A percentile compares a stretch with the other conserved stretches of the same genome.
Conservation (phyloP, 768 basidiomycete genomes). For the Leccinum fibrillosum region DNA sequence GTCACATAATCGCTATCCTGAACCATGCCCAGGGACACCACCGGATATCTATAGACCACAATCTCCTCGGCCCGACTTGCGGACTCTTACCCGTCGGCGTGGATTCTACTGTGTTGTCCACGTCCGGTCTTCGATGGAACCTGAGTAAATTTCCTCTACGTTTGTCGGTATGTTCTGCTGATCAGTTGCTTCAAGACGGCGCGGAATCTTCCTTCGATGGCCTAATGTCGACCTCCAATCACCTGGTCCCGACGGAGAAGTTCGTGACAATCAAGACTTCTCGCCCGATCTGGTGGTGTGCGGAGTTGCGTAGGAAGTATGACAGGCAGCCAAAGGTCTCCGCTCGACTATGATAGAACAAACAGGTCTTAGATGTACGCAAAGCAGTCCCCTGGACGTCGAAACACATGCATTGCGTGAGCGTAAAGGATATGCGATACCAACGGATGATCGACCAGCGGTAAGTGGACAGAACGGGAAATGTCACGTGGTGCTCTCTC, state of each 20-base stretch:
- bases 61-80: constrained; percentile 79
- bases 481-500: not conserved
- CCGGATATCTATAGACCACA: constrained; percentile 69
- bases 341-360: not conserved
- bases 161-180: not conserved
- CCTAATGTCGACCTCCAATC: constrained; percentile 90
- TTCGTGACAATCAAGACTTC: constrained; percentile 74
- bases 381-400: not conserved
- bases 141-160: constrained; percentile 49
- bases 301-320: constrained; percentile 47
- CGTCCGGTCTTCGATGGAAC: constrained; percentile 87
- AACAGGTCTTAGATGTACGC: not conserved
- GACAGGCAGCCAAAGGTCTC: not conserved
- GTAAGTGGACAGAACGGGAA: not conserved
- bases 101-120: constrained; percentile 72
- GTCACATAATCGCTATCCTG: not conserved
- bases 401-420: not conserved
- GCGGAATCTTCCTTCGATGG: constrained; percentile 78
- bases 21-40: constrained; percentile 69
- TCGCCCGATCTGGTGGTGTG: constrained; percentile 88
- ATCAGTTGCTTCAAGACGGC: constrained; percentile 40
- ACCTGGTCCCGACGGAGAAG: constrained; percentile 65
- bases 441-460: not conserved
- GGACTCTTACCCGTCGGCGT: constrained; percentile 93
- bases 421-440: not conserved